Percentiles rank a stretch among this genome's conserved stretches.
Evolutionary conservation across 371 early-diverging fungal genomes (phyloP).

Genomic region (Mortierella sp.): DNA sequence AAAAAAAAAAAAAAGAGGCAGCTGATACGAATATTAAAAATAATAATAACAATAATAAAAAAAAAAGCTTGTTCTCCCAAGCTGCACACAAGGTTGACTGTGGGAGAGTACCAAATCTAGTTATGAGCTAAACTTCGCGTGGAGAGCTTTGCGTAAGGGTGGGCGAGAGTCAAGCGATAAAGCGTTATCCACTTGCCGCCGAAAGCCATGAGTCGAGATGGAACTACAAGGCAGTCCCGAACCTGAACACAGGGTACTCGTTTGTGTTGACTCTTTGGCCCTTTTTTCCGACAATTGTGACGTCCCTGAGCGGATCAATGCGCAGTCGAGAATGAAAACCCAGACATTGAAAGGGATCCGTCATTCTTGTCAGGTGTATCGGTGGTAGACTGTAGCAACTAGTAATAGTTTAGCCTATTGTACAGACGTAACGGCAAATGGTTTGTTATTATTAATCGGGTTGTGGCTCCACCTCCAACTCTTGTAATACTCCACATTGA

Average conservation of each 20-base stretch:
- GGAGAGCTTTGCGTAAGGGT: background rate
- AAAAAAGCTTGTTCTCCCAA: background rate
- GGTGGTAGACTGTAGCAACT: no score
- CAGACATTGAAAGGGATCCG: no score
- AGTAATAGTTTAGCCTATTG: no score
- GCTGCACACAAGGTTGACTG: conserved; percentile 4
- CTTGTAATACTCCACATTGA: background rate
- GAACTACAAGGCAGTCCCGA: no score
- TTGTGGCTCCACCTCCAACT: no score
- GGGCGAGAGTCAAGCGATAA: background rate
- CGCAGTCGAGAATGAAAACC: background rate
- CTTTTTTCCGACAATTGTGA: background rate
- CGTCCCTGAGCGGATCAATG: conserved; percentile 3
- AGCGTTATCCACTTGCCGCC: no score
- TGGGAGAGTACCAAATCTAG: conserved; percentile 7
- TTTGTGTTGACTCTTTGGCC: conserved; percentile 9
- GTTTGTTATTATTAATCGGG: no score
- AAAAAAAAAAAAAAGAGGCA: background rate
- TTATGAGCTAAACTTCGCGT: no score
- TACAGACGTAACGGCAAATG: no score
- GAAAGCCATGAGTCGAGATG: background rate
- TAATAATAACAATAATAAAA: no score
- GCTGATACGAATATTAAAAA: background rate
- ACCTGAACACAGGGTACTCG: no score
- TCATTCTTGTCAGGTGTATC: no score